Base-by-base conservation (phyloP, 2,329 filamentous ascomycete genomes). In the Cytospora chrysosperma region DNA sequence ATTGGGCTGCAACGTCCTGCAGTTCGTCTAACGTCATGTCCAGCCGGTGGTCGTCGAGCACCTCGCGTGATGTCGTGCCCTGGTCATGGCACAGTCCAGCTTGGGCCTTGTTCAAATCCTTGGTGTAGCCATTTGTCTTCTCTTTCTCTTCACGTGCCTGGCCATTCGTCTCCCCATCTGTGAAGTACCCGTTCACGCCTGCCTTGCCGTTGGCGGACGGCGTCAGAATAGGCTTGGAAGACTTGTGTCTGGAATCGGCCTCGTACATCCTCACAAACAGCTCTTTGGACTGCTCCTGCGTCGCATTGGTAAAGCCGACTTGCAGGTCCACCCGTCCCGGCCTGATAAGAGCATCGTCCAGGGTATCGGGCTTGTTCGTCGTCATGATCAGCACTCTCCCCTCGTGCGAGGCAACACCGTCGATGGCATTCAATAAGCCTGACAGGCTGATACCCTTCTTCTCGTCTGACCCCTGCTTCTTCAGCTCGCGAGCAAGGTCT, bases 301-400 rank as follows among this genome's bases (percentile, higher is more conserved):
- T 84, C 1, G 86, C 85, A 66, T 84, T 83, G 26, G 77, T 81
- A 81, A 72, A 74, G 66, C 65, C 69, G 5, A 69, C 78, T 61
- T 69, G 68, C 73, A 93, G 90, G 13, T 78, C 78, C 4, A 93
- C 87, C 1, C 89, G 81, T 1, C 90, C 90, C 0, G 91, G 89
- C 0, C 90, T 82, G 56, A 93, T 87, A 7, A 95, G 81, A 0
- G 90, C 90, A 53, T 87, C 82, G 71, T 93, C 90, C 0, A 94
- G 83, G 17, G 84, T 81, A 69, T 93, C 87, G 3, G 88, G 88
- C 65, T 86, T 84, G 75, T 94, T 95, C 34, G 89, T 92, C 0
- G 91, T 93, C 88, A 93, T 92, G 76, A 94, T 88, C 21, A 94
- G 82, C 15, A 94, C 85, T 53, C 90, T 85, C 28, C 90, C 91